These are phyloP conservation scores for Fusarium subglutinans DNA, from an alignment of 2,329 filamentous ascomycete genomes.

Conservation along the genomic window DNA sequence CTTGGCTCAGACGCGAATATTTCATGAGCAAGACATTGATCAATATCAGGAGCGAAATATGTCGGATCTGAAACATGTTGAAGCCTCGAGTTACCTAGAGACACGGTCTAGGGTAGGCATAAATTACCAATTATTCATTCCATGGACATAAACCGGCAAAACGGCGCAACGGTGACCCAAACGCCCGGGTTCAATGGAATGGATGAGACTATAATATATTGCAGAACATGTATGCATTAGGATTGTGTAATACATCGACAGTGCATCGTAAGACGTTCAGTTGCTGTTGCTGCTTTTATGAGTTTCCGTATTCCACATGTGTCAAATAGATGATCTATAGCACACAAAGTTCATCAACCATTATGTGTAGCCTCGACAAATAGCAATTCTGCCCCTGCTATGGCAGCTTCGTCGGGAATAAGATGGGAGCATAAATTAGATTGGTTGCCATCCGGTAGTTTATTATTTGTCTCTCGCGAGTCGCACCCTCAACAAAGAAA, in stretches of 20 bases:
- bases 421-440: neutral
- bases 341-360: neutral
- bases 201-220: neutral
- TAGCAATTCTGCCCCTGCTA: neutral
- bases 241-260: neutral
- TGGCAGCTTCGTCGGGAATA: neutral
- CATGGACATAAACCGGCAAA: neutral
- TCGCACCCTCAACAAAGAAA: slow-evolving; percentile 1
- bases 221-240: neutral
- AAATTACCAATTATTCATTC: neutral
- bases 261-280: too few relatives aligned
- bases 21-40: slow-evolving; percentile 22
- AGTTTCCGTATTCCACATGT: neutral
- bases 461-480: neutral
- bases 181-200: neutral
- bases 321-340: too few relatives aligned
- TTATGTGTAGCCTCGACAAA: neutral
- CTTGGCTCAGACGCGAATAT: slow-evolving; percentile 29
- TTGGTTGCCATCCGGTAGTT: neutral
- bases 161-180: neutral
- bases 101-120: slow-evolving; percentile 14
- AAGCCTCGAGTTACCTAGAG: neutral
- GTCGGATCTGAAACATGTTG: neutral
- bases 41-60: neutral
- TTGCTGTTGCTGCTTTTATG: neutral